Percentiles rank a stretch among this genome's conserved stretches.
These are phyloP conservation scores for Alternaria sp. DNA, from an alignment of 2,329 filamentous ascomycete genomes.

Conservation along the genomic window DNA sequence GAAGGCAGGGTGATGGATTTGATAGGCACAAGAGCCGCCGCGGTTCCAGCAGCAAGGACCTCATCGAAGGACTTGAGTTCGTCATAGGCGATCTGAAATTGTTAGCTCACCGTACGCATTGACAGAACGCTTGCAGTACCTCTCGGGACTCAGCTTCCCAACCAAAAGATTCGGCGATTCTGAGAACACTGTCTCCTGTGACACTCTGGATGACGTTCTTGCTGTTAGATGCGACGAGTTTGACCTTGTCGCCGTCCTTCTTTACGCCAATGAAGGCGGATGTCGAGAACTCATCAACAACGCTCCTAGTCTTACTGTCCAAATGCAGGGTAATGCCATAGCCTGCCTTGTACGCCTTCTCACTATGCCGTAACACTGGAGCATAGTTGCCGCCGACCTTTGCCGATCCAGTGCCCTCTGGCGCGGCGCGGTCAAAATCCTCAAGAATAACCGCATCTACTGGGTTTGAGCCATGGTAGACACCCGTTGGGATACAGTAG, in stretches of 20 bases:
- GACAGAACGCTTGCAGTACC: conserved; percentile 52
- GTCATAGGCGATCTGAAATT: conserved; percentile 66
- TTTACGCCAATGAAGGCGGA: conserved; percentile 87
- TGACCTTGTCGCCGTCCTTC: conserved; percentile 66
- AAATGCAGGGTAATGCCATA: conserved; percentile 95
- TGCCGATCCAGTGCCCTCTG: conserved; percentile 86
- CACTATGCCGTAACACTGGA: conserved; percentile 86
- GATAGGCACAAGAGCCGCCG: conserved; percentile 89
- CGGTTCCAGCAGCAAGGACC: conserved; percentile 90
- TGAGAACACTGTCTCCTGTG: conserved; percentile 78
- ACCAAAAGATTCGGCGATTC: conserved; percentile 77
- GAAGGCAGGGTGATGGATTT: conserved; percentile 81
- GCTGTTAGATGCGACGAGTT: conserved; percentile 85
- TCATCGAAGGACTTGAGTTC: conserved; percentile 72
- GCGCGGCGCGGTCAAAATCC: conserved; percentile 92
- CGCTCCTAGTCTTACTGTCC: conserved; percentile 81
- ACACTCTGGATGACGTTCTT: conserved; percentile 87
- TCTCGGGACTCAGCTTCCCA: conserved; percentile 82
- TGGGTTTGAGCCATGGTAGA: conserved; percentile 89
- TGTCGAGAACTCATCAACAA: conserved; percentile 95
- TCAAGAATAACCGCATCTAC: conserved; percentile 90
- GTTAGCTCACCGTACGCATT: conserved; percentile 5
- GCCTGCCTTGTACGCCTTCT: conserved; percentile 76
- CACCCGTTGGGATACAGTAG: conserved; percentile 88
- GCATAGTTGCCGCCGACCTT: conserved; percentile 98